A percentile compares a stretch with the other conserved stretches of the same genome.
phyloP scores from a whole-genome alignment of 2,329 filamentous ascomycete genomes.

The Alternaria sp. region DNA sequence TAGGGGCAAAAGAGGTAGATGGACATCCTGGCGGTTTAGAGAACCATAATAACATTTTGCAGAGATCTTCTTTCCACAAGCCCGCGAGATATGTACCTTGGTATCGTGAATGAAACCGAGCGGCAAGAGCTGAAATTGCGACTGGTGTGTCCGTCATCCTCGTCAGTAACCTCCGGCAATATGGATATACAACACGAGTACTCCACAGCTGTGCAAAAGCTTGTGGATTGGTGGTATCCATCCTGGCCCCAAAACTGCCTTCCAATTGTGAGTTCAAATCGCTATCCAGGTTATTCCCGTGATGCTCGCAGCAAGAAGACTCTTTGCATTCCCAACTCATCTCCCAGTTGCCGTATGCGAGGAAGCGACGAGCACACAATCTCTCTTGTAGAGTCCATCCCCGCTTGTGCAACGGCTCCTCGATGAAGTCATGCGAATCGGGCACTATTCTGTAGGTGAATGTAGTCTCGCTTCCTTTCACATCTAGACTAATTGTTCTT shows the following conservation, averaged over 20 bases:
- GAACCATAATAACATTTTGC: not conserved
- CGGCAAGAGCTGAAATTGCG: not conserved
- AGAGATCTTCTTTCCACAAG: not conserved
- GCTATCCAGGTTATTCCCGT: not conserved
- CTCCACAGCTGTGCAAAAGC: not conserved
- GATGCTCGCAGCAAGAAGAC: not conserved
- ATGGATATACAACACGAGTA: not conserved
- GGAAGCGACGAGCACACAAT: not conserved
- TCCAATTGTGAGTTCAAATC: not conserved
- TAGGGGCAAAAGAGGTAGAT: not conserved
- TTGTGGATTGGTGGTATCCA: not conserved
- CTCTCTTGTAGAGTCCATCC: not conserved
- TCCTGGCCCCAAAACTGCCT: not conserved
- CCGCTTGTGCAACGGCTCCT: not conserved
- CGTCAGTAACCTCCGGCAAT: not conserved
- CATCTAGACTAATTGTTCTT: not conserved
- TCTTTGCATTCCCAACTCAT: not conserved
- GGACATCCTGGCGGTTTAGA: not conserved
- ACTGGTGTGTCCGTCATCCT: not conserved
- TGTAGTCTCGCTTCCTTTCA: not conserved
- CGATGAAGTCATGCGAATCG: not conserved
- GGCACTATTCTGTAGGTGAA: not conserved
- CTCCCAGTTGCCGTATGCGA: not conserved
- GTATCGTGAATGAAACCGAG: not conserved
- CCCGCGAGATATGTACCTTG: not conserved